A percentile compares a stretch with the other conserved stretches of the same genome.
These are phyloP conservation scores for Dryadomyces quercivorus DNA, from an alignment of 2,329 filamentous ascomycete species.

Conservation along the genomic window DNA sequence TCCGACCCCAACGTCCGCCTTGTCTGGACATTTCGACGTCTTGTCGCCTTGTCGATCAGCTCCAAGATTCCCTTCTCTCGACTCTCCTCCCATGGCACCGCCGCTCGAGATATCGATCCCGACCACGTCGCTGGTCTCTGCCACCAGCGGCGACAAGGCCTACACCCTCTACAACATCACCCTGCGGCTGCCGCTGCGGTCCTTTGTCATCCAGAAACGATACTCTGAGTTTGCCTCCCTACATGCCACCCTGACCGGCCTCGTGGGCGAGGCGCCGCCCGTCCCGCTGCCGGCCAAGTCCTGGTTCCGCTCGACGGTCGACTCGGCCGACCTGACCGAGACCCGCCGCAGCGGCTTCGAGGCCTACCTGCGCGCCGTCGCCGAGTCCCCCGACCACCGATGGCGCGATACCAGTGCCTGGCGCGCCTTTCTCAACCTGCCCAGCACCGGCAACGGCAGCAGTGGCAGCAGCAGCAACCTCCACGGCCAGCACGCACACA, in stretches of 20 bases:
- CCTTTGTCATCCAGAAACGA: constrained; percentile 65
- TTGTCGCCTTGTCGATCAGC: neutral
- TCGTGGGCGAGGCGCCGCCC: constrained; percentile 53
- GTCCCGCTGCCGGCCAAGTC: constrained; percentile 57
- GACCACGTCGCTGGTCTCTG: constrained; percentile 43
- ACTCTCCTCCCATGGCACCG: constrained; percentile 38
- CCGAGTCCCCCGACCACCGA: constrained; percentile 58
- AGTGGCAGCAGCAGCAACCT: constrained; percentile 9
- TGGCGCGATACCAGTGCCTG: constrained; percentile 66
- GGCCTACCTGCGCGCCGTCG: constrained; percentile 58
- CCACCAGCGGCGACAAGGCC: constrained; percentile 43
- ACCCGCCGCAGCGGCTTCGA: constrained; percentile 57
- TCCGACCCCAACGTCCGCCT: no score
- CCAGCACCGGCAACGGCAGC: constrained; percentile 18
- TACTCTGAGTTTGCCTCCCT: constrained; percentile 69
- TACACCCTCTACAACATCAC: constrained; percentile 72
- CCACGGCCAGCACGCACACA: constrained; percentile 8
- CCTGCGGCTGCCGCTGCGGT: constrained; percentile 62
- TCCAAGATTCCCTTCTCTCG: neutral
- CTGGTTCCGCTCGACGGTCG: constrained; percentile 64
- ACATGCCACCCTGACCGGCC: constrained; percentile 46
- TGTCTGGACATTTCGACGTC: neutral
- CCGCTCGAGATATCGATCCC: constrained; percentile 57
- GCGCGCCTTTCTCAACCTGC: constrained; percentile 62
- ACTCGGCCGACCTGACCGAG: constrained; percentile 57